Percentiles rank a stretch among this genome's conserved stretches.
Conservation (phyloP, 176 grass and related monocot species). For the Bromus sterilis region DNA sequence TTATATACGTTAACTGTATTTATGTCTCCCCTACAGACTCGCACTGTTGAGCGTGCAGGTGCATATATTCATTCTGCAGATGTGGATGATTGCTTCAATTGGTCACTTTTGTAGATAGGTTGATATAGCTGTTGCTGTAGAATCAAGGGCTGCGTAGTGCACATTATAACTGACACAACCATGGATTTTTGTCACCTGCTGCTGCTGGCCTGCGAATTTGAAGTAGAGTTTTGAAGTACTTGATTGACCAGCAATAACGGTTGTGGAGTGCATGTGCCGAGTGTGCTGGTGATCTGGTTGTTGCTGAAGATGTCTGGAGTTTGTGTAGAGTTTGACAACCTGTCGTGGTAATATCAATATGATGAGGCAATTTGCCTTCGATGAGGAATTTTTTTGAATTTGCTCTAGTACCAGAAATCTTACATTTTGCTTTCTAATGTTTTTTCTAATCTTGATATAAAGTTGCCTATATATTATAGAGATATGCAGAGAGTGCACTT, state of each 20-base stretch:
- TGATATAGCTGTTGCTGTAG: too few species aligned
- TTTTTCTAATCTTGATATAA: neutral
- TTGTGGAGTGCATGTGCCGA: neutral
- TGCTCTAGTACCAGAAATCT: neutral
- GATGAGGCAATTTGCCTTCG: neutral
- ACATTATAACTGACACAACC: conserved; percentile 28
- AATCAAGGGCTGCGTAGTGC: too few species aligned
- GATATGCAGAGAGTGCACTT: neutral
- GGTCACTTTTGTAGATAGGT: too few species aligned
- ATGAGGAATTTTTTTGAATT: neutral
- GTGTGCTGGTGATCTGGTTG: neutral
- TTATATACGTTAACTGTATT: too few species aligned
- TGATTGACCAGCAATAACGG: neutral
- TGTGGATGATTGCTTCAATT: too few species aligned
- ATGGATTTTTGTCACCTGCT: neutral
- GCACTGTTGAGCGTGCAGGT: too few species aligned
- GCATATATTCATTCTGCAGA: too few species aligned
- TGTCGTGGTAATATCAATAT: neutral
- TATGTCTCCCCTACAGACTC: too few species aligned
- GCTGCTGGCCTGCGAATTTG: neutral
- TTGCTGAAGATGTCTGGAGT: neutral
- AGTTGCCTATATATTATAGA: neutral
- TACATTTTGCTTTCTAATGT: neutral
- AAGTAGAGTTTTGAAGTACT: neutral
- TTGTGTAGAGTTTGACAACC: neutral